Evolutionary conservation across 495 filamentous ascomycete genomes (phyloP), one percentile per base, ranked within the genome.

Genomic region (Penicillium riverlandense): DNA sequence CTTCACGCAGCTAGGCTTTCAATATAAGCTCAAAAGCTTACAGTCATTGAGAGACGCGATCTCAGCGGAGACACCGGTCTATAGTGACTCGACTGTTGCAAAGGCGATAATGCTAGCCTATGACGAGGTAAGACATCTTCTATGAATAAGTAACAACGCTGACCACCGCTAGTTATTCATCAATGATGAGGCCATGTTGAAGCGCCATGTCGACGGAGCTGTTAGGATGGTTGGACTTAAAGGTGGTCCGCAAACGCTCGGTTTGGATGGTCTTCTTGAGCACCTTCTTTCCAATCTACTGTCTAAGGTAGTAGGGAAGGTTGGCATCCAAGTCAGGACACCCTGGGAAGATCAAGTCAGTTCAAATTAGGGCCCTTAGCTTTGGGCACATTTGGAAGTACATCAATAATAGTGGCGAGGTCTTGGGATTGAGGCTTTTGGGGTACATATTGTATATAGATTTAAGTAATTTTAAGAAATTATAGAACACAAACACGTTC

Each of bases 21-120:
- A 37, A 16, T 52, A 52, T 40, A 52, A 52, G 14, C 13, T 41
- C n/a, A 22, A 35, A 29, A 32, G 38, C 31, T 14, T 52, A 9
- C 34, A 43, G 7, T 29, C 35, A 12, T 16, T 52, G 35, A 27
- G 44, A 34, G 40, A 42, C 14, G 35, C 38, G 11, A 47, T 52
- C 15, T 47, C 49, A 6, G 12, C 9, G 3, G 43, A 52, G 49
- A 28, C 44, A 31, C 48, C 55, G 7, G 13, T 33, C 0, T 53
- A 50, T 38, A 55, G 29, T 37, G 52, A 58, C 38, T 48, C 48
- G 0, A 54, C 52, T 0, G 43, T 58, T 36, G 43, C 52, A 33
- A 52, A 49, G 36, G 48, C 55, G 5, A 52, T 55, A 2, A 58
- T 58, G 55, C 32, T 58, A 11, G 45, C 55, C 40, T 58, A 55